phyloP scores from a whole-genome alignment of 2,329 filamentous ascomycete species.

The Ascochyta pisi region DNA sequence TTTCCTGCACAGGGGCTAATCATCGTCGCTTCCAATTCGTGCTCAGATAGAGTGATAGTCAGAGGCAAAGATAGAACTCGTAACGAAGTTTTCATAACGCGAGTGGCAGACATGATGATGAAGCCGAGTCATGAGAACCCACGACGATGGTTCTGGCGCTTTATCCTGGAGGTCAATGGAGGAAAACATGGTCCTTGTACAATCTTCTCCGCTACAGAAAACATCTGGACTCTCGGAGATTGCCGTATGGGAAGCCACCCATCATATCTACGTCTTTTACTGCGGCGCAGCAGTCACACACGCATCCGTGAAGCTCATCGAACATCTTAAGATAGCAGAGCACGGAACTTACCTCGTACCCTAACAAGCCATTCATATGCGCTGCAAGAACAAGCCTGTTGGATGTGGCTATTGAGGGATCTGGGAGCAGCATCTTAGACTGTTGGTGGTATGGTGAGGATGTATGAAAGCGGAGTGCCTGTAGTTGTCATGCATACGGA shows the following conservation, averaged over 20 bases:
- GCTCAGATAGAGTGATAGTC: background rate
- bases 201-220: background rate
- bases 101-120: background rate
- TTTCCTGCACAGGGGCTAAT: background rate
- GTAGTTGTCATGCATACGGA: background rate
- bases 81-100: background rate
- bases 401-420: background rate
- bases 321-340: background rate
- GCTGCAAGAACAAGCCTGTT: background rate
- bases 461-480: slow-evolving; percentile 8
- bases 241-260: background rate
- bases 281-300: background rate
- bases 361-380: background rate
- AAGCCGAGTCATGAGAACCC: background rate
- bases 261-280: background rate
- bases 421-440: background rate
- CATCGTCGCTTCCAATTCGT: background rate
- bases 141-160: slow-evolving; percentile 1
- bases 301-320: background rate
- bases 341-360: background rate
- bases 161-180: background rate
- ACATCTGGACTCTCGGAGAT: background rate
- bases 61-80: background rate
- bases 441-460: background rate
- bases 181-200: background rate